A percentile compares a stretch with the other conserved stretches of the same genome.
phyloP scores from a whole-genome alignment of 306 rosid genomes.

The Abrus precatorius region DNA sequence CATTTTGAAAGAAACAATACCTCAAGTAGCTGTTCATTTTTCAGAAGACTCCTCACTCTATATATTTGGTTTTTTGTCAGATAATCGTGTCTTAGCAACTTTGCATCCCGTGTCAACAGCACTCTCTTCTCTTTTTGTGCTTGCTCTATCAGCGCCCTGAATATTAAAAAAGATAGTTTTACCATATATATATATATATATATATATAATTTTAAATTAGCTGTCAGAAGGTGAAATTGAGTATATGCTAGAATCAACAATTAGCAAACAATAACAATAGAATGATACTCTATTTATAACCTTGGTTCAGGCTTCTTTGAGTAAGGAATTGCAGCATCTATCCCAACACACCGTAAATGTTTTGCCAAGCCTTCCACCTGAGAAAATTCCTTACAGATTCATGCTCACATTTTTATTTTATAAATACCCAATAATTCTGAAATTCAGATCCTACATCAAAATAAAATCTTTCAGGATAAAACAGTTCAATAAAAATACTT shows the following conservation, averaged over 20 bases:
- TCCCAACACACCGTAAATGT: slow-evolving; percentile 93
- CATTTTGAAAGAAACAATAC: slow-evolving; percentile 48
- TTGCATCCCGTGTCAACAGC: slow-evolving; percentile 89
- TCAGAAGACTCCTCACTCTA: slow-evolving; percentile 81
- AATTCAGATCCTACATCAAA: slow-evolving; percentile 28
- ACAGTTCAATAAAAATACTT: slow-evolving; percentile 8
- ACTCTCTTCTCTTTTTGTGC: slow-evolving; percentile 81
- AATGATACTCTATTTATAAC: slow-evolving; percentile 52
- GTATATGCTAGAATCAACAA: slow-evolving; percentile 36
- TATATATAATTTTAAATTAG: background rate
- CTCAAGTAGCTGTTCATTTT: slow-evolving; percentile 95
- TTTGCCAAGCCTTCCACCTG: slow-evolving; percentile 98
- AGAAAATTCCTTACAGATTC: slow-evolving; percentile 48
- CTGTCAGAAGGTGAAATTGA: background rate
- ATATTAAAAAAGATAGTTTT: slow-evolving; percentile 40
- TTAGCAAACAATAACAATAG: slow-evolving; percentile 6
- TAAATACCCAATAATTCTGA: slow-evolving; percentile 19
- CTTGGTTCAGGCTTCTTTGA: slow-evolving; percentile 88
- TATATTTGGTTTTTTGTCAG: slow-evolving; percentile 74
- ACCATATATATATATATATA: slow-evolving; percentile 1
- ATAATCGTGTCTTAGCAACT: slow-evolving; percentile 78
- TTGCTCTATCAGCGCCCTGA: slow-evolving; percentile 80
- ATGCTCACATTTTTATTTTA: slow-evolving; percentile 33
- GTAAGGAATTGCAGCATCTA: slow-evolving; percentile 88
- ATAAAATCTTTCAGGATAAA: slow-evolving; percentile 4